Evolutionary conservation across 2,329 filamentous ascomycete genomes (phyloP).

Genomic region (Aspergillus pseudonomiae): DNA sequence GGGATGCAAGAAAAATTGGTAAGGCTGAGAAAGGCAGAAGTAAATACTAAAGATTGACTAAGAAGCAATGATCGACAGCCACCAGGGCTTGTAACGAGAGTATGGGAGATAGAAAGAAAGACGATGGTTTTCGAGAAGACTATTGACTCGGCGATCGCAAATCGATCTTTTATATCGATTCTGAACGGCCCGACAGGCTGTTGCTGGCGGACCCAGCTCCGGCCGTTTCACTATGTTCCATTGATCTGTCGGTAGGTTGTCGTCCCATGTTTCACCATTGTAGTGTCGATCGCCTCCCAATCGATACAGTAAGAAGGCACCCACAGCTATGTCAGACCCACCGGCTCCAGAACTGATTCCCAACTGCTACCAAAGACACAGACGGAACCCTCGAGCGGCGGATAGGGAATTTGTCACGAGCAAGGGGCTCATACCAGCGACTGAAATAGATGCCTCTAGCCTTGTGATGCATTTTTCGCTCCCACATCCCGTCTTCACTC

Average conservation of each 20-base stretch:
- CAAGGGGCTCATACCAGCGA: background rate
- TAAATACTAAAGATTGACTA: background rate
- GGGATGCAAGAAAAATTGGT: background rate
- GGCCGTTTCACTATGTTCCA: conserved; percentile 2
- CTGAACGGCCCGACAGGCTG: background rate
- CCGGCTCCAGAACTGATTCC: background rate
- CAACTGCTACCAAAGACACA: background rate
- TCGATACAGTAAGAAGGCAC: background rate
- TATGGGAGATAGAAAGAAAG: background rate
- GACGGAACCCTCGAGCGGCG: background rate
- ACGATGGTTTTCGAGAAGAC: background rate
- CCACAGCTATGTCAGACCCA: background rate
- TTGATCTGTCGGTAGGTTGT: background rate
- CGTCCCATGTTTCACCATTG: background rate
- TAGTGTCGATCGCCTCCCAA: background rate
- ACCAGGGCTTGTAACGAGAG: background rate
- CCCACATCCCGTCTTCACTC: background rate
- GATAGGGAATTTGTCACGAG: background rate
- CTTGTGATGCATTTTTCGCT: background rate
- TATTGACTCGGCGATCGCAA: background rate
- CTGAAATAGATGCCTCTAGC: background rate
- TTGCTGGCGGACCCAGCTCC: background rate
- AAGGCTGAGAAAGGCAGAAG: background rate
- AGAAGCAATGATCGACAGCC: background rate
- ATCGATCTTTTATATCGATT: background rate